Evolutionary conservation across 345 rosid species (phyloP).

Genomic region (Syzygium aromaticum): DNA sequence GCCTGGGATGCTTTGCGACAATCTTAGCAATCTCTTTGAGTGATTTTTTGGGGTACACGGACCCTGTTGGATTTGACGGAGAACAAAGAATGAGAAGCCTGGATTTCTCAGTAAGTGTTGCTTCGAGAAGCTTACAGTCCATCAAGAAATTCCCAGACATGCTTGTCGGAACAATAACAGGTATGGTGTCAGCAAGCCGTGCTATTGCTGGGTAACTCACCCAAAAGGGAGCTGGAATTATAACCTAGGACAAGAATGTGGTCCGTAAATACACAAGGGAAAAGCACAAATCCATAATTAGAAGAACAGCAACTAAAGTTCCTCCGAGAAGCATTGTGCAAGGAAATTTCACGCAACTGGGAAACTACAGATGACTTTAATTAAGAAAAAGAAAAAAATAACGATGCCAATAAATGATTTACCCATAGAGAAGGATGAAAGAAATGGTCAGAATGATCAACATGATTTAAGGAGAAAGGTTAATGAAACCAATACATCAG

Average conservation of each 20-base stretch:
- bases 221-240: constrained; percentile 93
- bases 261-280: neutral
- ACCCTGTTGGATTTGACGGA: constrained; percentile 96
- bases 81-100: constrained; percentile 87
- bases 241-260: constrained; percentile 37
- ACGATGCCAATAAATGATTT: neutral
- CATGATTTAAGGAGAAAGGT: neutral
- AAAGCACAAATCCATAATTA: neutral
- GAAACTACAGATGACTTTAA: neutral
- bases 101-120: constrained; percentile 67
- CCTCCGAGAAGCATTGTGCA: neutral
- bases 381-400: neutral
- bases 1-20: constrained; percentile 88
- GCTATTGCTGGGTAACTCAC: constrained; percentile 98
- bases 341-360: neutral
- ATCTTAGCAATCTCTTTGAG: constrained; percentile 82
- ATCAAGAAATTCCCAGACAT: constrained; percentile 74
- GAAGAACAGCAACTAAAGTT: neutral
- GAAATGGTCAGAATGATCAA: neutral
- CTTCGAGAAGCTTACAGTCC: constrained; percentile 74
- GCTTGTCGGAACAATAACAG: constrained; percentile 74
- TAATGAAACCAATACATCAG: neutral
- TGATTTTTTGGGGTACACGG: constrained; percentile 78
- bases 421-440: neutral
- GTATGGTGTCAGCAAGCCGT: constrained; percentile 86